Percentiles rank a stretch among this genome's conserved stretches.
Conservation (phyloP, 768 basidiomycete species). For the Gymnopilus junonius region DNA sequence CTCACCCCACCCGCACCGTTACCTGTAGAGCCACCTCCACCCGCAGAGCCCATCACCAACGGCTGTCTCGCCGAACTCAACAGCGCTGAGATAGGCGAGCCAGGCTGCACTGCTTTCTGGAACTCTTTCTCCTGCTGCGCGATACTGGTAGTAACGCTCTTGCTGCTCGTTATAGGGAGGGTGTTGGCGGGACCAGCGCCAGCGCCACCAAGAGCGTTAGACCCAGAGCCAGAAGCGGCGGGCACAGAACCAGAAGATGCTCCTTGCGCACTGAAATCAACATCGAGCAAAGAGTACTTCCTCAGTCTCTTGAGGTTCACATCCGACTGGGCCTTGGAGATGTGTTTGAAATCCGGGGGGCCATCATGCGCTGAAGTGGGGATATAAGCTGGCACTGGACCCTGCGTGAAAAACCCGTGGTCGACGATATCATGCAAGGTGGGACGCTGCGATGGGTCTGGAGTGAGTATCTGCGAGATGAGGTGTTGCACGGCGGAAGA, state of each 20-base stretch:
- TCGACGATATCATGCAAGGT: conserved; percentile 84
- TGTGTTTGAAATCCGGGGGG: conserved; percentile 75
- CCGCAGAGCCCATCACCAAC: conserved; percentile 63
- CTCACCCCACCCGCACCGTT: conserved; percentile 20
- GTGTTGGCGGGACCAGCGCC: no score
- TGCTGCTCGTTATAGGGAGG: conserved; percentile 30
- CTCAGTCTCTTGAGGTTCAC: conserved; percentile 74
- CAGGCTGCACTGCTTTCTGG: conserved; percentile 94
- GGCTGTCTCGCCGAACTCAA: conserved; percentile 90
- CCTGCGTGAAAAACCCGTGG: conserved; percentile 82
- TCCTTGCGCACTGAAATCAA: conserved; percentile 51
- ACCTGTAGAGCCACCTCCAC: conserved; percentile 11
- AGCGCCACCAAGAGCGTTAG: no score
- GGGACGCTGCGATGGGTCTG: conserved; percentile 81
- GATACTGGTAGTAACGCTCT: conserved; percentile 61
- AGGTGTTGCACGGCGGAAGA: conserved; percentile 76
- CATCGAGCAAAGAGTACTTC: conserved; percentile 64
- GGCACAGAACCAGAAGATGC: background rate
- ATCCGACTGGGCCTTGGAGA: conserved; percentile 62
- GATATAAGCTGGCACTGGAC: conserved; percentile 81
- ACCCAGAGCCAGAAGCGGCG: no score
- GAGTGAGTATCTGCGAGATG: conserved; percentile 84
- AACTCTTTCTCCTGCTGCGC: conserved; percentile 95
- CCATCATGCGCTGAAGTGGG: conserved; percentile 78
- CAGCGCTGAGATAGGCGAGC: conserved; percentile 90